Conservation (phyloP, 2,329 filamentous ascomycete genomes). For the Didymellaceae sp. region DNA sequence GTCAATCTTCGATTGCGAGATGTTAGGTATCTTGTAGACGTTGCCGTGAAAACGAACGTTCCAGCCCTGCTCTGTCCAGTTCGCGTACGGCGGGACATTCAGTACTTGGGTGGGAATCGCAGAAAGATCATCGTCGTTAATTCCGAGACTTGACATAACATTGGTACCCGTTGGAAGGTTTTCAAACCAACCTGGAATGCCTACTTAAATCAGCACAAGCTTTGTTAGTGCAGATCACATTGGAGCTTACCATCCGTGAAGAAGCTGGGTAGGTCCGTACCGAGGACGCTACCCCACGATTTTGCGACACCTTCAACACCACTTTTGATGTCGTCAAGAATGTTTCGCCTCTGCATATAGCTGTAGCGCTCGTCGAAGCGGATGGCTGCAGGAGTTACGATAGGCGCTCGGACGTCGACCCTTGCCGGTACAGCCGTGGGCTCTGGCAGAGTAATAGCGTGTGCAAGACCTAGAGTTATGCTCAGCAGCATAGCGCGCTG, state of each 20-base stretch:
- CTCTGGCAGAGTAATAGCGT: constrained; percentile 41
- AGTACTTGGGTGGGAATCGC: constrained; percentile 73
- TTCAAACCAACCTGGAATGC: constrained; percentile 70
- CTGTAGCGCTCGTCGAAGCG: constrained; percentile 41
- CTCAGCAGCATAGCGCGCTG: constrained; percentile 34
- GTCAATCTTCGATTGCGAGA: constrained; percentile 68
- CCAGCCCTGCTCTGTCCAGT: constrained; percentile 80
- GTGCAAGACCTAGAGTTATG: constrained; percentile 26
- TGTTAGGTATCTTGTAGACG: constrained; percentile 79
- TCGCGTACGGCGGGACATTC: constrained; percentile 71
- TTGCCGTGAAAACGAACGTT: constrained; percentile 79
- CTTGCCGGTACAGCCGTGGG: constrained; percentile 39
- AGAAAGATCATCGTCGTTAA: constrained; percentile 64
- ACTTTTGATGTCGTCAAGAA: constrained; percentile 42
- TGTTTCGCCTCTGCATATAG: constrained; percentile 42
- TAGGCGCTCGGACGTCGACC: constrained; percentile 38
- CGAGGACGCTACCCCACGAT: constrained; percentile 44
- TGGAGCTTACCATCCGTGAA: constrained; percentile 43
- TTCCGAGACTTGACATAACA: constrained; percentile 67
- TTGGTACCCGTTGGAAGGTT: constrained; percentile 67
- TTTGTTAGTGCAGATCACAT: constrained; percentile 17
- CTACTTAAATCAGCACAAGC: constrained; percentile 33
- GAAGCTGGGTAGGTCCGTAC: constrained; percentile 45
- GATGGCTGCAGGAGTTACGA: constrained; percentile 44
- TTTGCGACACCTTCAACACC: constrained; percentile 39